Percentiles rank a stretch among this genome's conserved stretches.
Evolutionary conservation across 2,329 filamentous ascomycete species (phyloP).

Genomic region (Sphaerulina vaccinii): DNA sequence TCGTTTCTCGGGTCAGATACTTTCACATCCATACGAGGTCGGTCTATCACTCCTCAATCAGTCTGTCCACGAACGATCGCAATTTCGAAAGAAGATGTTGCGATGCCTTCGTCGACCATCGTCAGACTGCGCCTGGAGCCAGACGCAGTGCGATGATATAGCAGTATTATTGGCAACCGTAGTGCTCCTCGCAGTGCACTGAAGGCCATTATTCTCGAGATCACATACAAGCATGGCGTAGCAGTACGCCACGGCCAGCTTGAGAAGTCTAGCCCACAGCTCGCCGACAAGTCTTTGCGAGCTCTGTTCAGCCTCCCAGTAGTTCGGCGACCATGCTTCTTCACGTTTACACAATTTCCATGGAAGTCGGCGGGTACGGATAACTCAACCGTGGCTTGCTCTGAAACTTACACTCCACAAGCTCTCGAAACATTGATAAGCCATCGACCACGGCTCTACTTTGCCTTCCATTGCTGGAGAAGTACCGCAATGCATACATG

Average conservation of each 20-base stretch:
- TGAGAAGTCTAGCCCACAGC: not conserved
- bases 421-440: not conserved
- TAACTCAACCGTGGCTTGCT: not conserved
- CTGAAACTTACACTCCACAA: not conserved
- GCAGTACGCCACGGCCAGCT: too few species aligned
- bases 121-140: not conserved
- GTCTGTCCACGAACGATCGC: not conserved
- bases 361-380: not conserved
- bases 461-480: too few species aligned
- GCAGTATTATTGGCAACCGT: too few species aligned
- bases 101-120: not conserved
- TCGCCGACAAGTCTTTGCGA: not conserved
- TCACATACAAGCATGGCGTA: not conserved
- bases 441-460: not conserved
- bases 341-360: constrained; percentile 3
- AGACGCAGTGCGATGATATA: not conserved
- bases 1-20: not conserved
- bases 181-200: too few species aligned
- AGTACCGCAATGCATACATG: too few species aligned
- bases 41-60: not conserved
- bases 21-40: not conserved
- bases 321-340: constrained; percentile 10
- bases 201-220: too few species aligned
- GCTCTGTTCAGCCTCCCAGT: not conserved
- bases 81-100: too few species aligned